These are phyloP conservation scores for Colletotrichum sojae DNA, from an alignment of 2,329 filamentous ascomycete genomes.

Conservation along the genomic window DNA sequence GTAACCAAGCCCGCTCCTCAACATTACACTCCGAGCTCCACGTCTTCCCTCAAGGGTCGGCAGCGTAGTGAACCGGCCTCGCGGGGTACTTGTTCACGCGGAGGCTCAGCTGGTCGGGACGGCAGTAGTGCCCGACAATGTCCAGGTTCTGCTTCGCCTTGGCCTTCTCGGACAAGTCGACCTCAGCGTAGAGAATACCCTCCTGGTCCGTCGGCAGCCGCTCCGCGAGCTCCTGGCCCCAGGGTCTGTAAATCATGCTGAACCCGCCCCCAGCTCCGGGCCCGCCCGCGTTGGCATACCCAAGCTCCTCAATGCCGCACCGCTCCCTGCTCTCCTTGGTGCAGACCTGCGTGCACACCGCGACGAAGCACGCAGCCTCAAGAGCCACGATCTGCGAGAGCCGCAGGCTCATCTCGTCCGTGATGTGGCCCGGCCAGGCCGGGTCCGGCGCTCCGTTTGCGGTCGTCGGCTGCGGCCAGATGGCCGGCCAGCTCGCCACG, in stretches of 20 bases:
- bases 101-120: constrained; percentile 54
- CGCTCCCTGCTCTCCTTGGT: constrained; percentile 54
- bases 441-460: constrained; percentile 50
- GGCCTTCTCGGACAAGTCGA: constrained; percentile 48
- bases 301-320: constrained; percentile 41
- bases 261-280: constrained; percentile 46
- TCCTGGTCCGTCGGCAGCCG: constrained; percentile 47
- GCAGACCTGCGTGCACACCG: constrained; percentile 56
- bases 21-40: too few relatives aligned
- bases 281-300: constrained; percentile 19
- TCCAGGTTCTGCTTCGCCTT: constrained; percentile 37
- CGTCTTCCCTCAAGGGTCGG: constrained; percentile 13
- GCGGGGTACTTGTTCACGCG: constrained; percentile 33
- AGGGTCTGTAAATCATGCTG: constrained; percentile 51
- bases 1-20: too few relatives aligned
- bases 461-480: constrained; percentile 43
- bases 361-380: constrained; percentile 60
- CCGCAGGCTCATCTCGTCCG: constrained; percentile 52
- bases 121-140: constrained; percentile 51
- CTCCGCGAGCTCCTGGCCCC: constrained; percentile 48
- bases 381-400: constrained; percentile 59
- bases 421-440: constrained; percentile 53
- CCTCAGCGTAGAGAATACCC: constrained; percentile 54
- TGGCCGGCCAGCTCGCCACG: constrained; percentile 49
- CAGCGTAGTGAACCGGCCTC: constrained; percentile 25